These are phyloP conservation scores for Protomyces gravidus DNA, from an alignment of 1,139 yeast genomes.

Conservation along the genomic window DNA sequence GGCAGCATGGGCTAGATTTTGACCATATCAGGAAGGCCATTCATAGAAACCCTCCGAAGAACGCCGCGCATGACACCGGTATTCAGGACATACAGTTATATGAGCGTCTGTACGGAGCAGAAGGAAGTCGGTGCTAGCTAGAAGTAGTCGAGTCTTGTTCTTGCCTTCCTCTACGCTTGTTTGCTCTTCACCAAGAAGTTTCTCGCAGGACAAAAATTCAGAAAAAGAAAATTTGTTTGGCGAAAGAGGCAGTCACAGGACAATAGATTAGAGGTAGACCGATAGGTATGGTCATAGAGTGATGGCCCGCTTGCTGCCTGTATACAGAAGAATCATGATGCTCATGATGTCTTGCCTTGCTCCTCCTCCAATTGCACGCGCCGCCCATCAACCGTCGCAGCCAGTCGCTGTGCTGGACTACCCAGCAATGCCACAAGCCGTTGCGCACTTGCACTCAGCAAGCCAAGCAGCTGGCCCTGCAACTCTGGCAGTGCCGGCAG, in stretches of 20 bases:
- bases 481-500: conserved; percentile 13
- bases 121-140: conserved; percentile 2
- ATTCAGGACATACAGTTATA: background rate
- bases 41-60: too few relatives aligned
- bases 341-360: too few relatives aligned
- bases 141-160: conserved; percentile 1
- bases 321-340: too few relatives aligned
- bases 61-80: too few relatives aligned
- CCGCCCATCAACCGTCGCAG: conserved; percentile 19
- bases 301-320: too few relatives aligned
- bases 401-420: conserved; percentile 19
- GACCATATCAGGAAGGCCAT: too few relatives aligned
- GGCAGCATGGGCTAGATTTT: background rate
- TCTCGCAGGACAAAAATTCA: too few relatives aligned
- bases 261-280: too few relatives aligned
- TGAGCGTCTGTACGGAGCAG: background rate
- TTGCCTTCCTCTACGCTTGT: background rate
- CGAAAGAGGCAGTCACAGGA: too few relatives aligned
- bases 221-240: too few relatives aligned
- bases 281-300: too few relatives aligned
- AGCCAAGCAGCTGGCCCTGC: conserved; percentile 13
- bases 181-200: background rate
- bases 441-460: conserved; percentile 17
- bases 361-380: conserved; percentile 10
- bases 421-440: conserved; percentile 13